phyloP scores from a whole-genome alignment of 2,329 filamentous ascomycete genomes.

The Alternaria viburni region DNA sequence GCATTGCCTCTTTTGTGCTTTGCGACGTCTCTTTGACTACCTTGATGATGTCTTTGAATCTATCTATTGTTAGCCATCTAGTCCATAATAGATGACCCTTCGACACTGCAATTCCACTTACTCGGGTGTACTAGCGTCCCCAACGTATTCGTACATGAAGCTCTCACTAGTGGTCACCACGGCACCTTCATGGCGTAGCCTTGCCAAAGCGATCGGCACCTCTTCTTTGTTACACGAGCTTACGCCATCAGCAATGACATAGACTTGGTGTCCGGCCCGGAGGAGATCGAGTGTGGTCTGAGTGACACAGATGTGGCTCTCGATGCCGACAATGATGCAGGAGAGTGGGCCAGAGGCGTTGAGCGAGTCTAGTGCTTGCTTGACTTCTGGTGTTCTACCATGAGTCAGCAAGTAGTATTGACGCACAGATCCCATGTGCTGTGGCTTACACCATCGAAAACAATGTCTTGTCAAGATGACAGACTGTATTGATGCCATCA shows the following conservation, averaged over 20 bases:
- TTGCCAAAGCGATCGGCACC: conserved; percentile 76
- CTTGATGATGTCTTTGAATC: conserved; percentile 73
- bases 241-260: conserved; percentile 87
- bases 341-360: conserved; percentile 34
- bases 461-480: conserved; percentile 80
- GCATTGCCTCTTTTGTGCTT: conserved; percentile 73
- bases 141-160: conserved; percentile 86
- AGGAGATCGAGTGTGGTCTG: conserved; percentile 84
- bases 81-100: background rate
- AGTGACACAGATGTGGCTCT: conserved; percentile 91
- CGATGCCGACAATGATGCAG: conserved; percentile 86
- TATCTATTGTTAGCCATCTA: conserved; percentile 20
- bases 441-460: conserved; percentile 76
- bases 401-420: background rate
- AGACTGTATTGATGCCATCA: conserved; percentile 59
- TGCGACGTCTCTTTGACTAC: conserved; percentile 79
- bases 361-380: conserved; percentile 51
- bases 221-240: conserved; percentile 86
- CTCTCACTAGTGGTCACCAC: conserved; percentile 87
- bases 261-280: conserved; percentile 76
- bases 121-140: conserved; percentile 74
- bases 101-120: conserved; percentile 28
- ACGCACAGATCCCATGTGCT: background rate
- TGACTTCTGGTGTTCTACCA: conserved; percentile 66
- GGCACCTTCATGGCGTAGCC: conserved; percentile 77